These are phyloP conservation scores for Cornus florida DNA, from an alignment of 148 eudicot species.

Conservation along the genomic window DNA sequence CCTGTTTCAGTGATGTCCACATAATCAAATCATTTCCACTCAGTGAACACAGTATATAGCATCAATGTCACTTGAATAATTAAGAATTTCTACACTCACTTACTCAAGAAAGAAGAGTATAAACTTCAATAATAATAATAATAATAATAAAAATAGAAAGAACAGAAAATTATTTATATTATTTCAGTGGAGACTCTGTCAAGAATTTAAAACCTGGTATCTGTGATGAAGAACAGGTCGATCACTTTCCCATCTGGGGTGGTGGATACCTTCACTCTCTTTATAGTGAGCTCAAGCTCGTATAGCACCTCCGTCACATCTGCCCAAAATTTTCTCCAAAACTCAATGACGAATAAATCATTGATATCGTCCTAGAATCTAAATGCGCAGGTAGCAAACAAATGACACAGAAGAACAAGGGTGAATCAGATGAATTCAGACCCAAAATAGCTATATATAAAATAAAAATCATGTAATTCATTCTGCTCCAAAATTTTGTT, in stretches of 20 bases:
- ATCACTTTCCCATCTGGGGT: constrained; percentile 92
- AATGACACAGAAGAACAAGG: not conserved
- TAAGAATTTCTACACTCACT: not conserved
- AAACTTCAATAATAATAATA: not conserved
- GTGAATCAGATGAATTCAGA: not conserved
- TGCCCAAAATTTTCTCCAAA: constrained; percentile 31
- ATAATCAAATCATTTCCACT: not conserved
- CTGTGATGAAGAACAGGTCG: constrained; percentile 89
- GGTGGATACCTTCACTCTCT: constrained; percentile 88
- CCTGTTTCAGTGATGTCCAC: not conserved
- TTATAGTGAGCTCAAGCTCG: constrained; percentile 81
- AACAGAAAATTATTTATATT: not conserved
- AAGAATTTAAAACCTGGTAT: constrained; percentile 57
- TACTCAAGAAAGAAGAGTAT: not conserved
- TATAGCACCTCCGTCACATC: constrained; percentile 79
- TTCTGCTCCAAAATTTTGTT: not conserved
- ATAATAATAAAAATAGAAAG: not conserved
- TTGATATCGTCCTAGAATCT: not conserved
- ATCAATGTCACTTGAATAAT: not conserved
- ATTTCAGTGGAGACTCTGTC: not conserved
- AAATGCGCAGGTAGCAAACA: constrained; percentile 1
- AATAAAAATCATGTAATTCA: not conserved
- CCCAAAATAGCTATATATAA: not conserved
- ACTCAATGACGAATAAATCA: not conserved
- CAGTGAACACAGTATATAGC: not conserved